Conservation (phyloP, 1,284 basidiomycete species). For the Trametes sp. region DNA sequence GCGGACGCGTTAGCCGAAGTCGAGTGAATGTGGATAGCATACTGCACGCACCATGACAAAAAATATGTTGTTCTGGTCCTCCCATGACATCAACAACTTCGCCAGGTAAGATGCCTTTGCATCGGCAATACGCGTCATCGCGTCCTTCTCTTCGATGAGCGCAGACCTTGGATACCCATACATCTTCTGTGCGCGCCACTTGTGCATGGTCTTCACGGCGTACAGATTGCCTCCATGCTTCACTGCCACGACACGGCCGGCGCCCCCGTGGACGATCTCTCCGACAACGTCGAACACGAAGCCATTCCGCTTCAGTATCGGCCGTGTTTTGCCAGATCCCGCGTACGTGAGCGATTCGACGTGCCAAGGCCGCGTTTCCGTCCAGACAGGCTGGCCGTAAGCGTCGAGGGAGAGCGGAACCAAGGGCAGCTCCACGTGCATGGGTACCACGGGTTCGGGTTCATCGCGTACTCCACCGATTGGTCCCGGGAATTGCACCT, state of each 20-base stretch:
- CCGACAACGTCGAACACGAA: not conserved
- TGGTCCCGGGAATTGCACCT: not conserved
- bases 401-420: not conserved
- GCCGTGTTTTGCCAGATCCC: not conserved
- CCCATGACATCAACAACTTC: not conserved
- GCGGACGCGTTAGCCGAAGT: not conserved
- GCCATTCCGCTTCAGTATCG: not conserved
- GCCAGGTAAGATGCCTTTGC: not conserved
- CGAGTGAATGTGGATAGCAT: not conserved
- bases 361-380: not conserved
- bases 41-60: not conserved
- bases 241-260: not conserved
- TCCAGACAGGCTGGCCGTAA: not conserved
- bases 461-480: not conserved
- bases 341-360: not conserved
- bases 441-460: not conserved
- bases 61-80: not conserved
- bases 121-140: not conserved
- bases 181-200: not conserved
- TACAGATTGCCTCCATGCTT: not conserved
- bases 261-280: not conserved
- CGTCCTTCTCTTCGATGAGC: not conserved
- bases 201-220: not conserved
- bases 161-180: not conserved
- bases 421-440: not conserved